These are phyloP conservation scores for Apostasia ramifera DNA, from an alignment of 106 monocot species.

Conservation along the genomic window DNA sequence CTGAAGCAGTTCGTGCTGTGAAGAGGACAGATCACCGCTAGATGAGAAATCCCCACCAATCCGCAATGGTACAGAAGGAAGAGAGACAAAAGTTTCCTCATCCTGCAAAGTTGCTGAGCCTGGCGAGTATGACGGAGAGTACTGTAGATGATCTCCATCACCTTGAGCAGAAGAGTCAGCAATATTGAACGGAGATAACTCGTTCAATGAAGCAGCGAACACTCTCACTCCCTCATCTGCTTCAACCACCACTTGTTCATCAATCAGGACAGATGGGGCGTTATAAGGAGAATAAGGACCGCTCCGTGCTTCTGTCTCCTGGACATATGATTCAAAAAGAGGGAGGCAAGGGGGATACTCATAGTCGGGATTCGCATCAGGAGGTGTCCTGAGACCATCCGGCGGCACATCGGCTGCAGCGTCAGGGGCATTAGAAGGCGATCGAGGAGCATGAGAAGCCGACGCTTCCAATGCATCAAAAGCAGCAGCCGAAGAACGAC, in stretches of 20 bases:
- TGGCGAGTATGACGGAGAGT: too few relatives aligned
- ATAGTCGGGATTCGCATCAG: background rate
- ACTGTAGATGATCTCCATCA: background rate
- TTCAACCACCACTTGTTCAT: too few relatives aligned
- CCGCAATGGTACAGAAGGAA: too few relatives aligned
- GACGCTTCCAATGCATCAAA: background rate
- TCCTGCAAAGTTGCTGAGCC: too few relatives aligned
- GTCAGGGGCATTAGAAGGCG: constrained; percentile 12
- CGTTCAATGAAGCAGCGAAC: too few relatives aligned
- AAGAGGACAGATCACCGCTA: too few relatives aligned
- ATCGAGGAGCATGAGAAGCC: constrained; percentile 5
- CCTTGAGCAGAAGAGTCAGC: constrained; percentile 4
- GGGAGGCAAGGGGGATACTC: constrained; percentile 5
- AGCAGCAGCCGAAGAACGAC: background rate
- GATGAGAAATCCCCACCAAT: too few relatives aligned
- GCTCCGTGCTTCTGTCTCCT: background rate
- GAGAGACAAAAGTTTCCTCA: too few relatives aligned
- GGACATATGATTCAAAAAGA: background rate
- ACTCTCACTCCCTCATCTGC: too few relatives aligned
- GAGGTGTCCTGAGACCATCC: background rate
- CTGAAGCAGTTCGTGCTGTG: too few relatives aligned
- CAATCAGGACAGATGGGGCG: too few relatives aligned
- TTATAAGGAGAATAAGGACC: too few relatives aligned
- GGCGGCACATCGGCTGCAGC: background rate
- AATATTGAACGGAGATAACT: background rate